phyloP scores from a whole-genome alignment of 2,329 filamentous ascomycete species.

The Delphinella strobiligena region DNA sequence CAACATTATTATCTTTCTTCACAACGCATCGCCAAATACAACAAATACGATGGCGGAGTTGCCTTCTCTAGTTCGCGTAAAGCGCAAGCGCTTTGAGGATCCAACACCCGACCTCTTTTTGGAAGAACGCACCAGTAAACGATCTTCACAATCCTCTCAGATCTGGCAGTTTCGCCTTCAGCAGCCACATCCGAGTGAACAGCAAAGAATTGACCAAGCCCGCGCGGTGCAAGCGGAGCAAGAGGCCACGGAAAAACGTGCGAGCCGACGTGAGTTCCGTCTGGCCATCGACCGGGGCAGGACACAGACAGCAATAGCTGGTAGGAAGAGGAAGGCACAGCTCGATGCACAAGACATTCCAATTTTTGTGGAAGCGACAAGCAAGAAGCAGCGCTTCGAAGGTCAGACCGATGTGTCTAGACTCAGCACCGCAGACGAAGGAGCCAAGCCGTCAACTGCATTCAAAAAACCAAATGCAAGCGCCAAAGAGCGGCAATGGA shows the following conservation, averaged over 20 bases:
- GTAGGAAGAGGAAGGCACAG: slow-evolving; percentile 6
- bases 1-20: too few species aligned
- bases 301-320: not conserved
- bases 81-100: slow-evolving; percentile 44
- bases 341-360: slow-evolving; percentile 8
- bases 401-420: slow-evolving; percentile 1
- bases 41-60: slow-evolving; percentile 28
- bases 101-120: slow-evolving; percentile 21
- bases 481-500: slow-evolving; percentile 4
- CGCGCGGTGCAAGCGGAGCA: not conserved
- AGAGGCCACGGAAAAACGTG: not conserved
- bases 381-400: not conserved
- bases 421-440: not conserved
- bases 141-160: too few species aligned
- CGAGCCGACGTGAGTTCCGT: slow-evolving; percentile 6
- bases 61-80: slow-evolving; percentile 41
- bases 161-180: slow-evolving; percentile 10
- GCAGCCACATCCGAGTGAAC: slow-evolving; percentile 7
- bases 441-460: not conserved
- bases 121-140: slow-evolving; percentile 10
- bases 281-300: not conserved
- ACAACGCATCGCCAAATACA: too few species aligned
- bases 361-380: slow-evolving; percentile 11
- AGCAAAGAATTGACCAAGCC: not conserved
- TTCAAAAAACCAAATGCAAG: slow-evolving; percentile 10